Base-by-base conservation (phyloP, 2,329 filamentous ascomycete species). In the Trichoderma aggressivum region DNA sequence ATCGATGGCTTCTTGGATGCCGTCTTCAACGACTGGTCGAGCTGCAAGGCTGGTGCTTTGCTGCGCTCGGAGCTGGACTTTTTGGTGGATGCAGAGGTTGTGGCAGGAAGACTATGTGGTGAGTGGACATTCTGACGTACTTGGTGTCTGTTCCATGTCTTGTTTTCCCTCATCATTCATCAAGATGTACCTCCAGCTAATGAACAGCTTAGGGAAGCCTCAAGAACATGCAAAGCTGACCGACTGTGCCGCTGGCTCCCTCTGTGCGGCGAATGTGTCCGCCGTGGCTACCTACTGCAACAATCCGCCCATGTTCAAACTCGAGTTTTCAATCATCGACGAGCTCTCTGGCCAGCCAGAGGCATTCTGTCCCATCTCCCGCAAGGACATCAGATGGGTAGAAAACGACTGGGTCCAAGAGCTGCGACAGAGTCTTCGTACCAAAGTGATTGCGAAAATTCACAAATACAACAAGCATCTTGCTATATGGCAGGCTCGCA, bases 1-100 rank as follows among this genome's bases (percentile, higher is more conserved):
- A 78, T 80, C 66, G 79, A 80, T 26, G 75, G 76, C 1, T 80
- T 80, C 34, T 66, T 80, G 34, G 75, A 75, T 0, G 79, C 79
- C 16, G 71, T 79, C 0, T 80, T 80, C 70, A 75, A 75, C 7
- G 71, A 74, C 2, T 80, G 79, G 78, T 43, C 70, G 1, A 74
- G 75, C 24, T 71, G 73, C 10, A 50, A 36, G 5, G 16, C 61
- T 1, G 71, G 58, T 0, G 71, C 69, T 1, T 61, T 74, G 3
- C n/a, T n/a, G 30, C 78, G 73, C 59, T 78, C 78, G 0, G 70
- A 67, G 16, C 72, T 80, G 65, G 78, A 80, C 5, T 79, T 80
- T 71, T 30, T 76, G 2, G 74, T 78, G 18, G 76, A 79, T 0
- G 78, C 76, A 2, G 74, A 76, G 11, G 73, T 78, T 2, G 67